Conservation (phyloP, 257 asterid genomes). For the Solanum appendiculatum region DNA sequence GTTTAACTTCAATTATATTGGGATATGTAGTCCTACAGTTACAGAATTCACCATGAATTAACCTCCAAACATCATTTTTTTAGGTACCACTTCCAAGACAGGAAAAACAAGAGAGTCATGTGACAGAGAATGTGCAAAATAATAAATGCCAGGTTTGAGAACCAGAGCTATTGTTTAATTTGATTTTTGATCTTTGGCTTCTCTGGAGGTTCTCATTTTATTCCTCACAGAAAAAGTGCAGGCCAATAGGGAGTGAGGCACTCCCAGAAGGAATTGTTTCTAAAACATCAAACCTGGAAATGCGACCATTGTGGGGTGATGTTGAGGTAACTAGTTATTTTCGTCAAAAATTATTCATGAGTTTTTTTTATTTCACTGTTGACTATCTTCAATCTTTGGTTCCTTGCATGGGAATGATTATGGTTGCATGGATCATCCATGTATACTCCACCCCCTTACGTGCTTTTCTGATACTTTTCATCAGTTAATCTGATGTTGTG, state of each 20-base stretch:
- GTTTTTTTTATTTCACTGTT: neutral
- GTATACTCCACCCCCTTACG: neutral
- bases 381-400: neutral
- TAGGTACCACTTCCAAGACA: slow-evolving; percentile 13
- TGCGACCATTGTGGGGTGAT: slow-evolving; percentile 59
- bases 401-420: neutral
- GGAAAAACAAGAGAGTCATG: neutral
- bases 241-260: slow-evolving; percentile 53
- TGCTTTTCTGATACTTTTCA: neutral
- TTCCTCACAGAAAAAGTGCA: slow-evolving; percentile 46
- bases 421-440: neutral
- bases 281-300: slow-evolving; percentile 54
- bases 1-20: neutral
- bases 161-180: neutral
- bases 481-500: neutral
- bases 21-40: neutral
- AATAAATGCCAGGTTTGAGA: slow-evolving; percentile 53
- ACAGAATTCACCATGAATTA: neutral
- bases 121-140: slow-evolving; percentile 1
- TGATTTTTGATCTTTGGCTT: neutral
- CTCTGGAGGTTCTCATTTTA: neutral
- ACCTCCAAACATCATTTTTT: neutral
- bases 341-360: neutral
- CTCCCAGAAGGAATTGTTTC: slow-evolving; percentile 75
- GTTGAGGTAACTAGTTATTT: slow-evolving; percentile 1